Evolutionary conservation across 441 rosid species (phyloP).

Genomic region (Rhodomyrtus psidioides): DNA sequence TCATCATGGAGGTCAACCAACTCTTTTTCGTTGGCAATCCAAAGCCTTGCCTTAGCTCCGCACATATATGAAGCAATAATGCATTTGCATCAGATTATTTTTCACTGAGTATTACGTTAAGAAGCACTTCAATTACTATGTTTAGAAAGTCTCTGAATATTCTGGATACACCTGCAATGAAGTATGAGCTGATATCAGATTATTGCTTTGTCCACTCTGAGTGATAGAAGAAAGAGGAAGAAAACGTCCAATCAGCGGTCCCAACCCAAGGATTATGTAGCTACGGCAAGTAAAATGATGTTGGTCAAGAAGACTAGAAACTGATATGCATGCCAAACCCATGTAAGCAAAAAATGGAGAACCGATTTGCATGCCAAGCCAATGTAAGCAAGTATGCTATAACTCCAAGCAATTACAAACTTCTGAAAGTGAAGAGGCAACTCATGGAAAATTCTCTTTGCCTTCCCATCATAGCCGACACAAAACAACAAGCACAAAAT

Average conservation of each 20-base stretch:
- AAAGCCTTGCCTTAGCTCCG: too few species aligned
- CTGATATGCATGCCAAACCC: too few species aligned
- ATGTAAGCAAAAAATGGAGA: not conserved
- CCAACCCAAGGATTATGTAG: conserved; percentile 65
- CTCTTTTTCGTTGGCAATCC: too few species aligned
- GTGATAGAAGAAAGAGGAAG: conserved; percentile 32
- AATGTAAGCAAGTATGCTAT: not conserved
- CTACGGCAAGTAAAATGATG: conserved; percentile 30
- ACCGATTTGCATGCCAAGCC: not conserved
- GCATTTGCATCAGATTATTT: too few species aligned
- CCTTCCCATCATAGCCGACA: not conserved
- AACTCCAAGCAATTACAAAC: not conserved
- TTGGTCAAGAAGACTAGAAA: conserved; percentile 3
- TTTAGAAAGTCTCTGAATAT: too few species aligned
- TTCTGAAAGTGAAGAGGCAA: not conserved
- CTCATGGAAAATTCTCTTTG: not conserved
- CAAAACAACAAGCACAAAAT: not conserved
- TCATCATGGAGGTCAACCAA: too few species aligned
- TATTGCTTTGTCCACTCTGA: conserved; percentile 33
- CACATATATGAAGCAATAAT: too few species aligned
- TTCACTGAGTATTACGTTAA: too few species aligned
- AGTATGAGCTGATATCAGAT: conserved; percentile 18
- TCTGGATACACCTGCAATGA: too few species aligned
- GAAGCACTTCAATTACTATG: too few species aligned
- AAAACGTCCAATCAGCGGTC: conserved; percentile 60